phyloP scores from a whole-genome alignment of 2,329 filamentous ascomycete species.

The Gliomastix tumulicola region DNA sequence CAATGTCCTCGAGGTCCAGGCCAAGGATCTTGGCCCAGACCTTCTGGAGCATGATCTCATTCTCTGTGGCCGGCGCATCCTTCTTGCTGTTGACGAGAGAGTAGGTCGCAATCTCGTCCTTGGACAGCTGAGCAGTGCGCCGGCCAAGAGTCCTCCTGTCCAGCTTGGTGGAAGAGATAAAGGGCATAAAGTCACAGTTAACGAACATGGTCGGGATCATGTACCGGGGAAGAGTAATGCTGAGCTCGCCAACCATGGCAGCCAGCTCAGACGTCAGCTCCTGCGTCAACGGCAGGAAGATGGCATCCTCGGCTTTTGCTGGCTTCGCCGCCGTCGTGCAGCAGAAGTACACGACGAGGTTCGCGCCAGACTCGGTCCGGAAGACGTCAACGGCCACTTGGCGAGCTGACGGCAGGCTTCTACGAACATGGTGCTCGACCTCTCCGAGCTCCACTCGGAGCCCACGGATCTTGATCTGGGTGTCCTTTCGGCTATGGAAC shows the following conservation, averaged over 20 bases:
- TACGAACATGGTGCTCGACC: conserved; percentile 3
- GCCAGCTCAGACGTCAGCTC: not conserved
- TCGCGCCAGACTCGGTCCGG: not conserved
- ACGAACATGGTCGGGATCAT: conserved; percentile 8
- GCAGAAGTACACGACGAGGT: conserved; percentile 1
- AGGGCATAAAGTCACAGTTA: conserved; percentile 5
- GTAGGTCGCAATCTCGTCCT: not conserved
- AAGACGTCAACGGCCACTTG: conserved; percentile 6
- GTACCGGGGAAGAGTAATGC: conserved; percentile 5
- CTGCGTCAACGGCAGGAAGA: conserved; percentile 2
- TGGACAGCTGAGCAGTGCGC: not conserved
- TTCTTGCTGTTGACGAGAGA: conserved; percentile 1
- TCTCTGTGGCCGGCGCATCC: not conserved
- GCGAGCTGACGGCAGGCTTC: not conserved
- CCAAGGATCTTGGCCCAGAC: conserved; percentile 41
- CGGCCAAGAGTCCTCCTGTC: conserved; percentile 5
- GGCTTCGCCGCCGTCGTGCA: not conserved
- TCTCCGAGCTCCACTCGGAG: conserved; percentile 36
- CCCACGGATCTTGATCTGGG: conserved; percentile 41
- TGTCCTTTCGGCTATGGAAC: conserved; percentile 14
- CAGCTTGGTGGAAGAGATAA: conserved; percentile 7
- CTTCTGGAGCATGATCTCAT: conserved; percentile 29
- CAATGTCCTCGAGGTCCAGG: conserved; percentile 36
- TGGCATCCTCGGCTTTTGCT: not conserved
- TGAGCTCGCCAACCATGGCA: conserved; percentile 1